Conservation (phyloP, 2,329 filamentous ascomycete species). For the Exophiala sp. region DNA sequence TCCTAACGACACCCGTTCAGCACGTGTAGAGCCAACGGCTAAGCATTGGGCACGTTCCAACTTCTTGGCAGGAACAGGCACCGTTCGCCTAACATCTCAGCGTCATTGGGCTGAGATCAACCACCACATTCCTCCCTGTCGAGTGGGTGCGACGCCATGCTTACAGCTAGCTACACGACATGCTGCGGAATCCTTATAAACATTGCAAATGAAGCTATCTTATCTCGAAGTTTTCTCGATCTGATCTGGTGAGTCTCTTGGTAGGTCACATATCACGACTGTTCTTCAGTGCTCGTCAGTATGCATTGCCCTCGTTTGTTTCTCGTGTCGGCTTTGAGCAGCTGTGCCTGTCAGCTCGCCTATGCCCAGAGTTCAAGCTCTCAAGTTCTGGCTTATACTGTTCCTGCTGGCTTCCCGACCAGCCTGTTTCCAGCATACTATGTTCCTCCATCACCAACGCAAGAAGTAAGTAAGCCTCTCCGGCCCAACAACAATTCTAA, state of each 20-base stretch:
- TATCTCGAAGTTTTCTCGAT: background rate
- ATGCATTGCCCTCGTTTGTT: conserved; percentile 14
- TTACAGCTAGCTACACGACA: background rate
- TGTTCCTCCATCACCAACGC: conserved; percentile 24
- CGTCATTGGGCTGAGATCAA: background rate
- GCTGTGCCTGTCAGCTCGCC: conserved; percentile 12
- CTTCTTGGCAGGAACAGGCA: background rate
- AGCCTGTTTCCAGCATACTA: conserved; percentile 26
- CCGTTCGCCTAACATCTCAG: background rate
- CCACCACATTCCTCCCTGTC: background rate
- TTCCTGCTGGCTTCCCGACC: conserved; percentile 25
- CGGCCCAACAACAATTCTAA: background rate
- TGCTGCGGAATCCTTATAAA: background rate
- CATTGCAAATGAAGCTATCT: background rate
- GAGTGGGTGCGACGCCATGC: no score
- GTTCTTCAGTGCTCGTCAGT: background rate
- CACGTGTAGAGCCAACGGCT: background rate
- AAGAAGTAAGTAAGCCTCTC: conserved; percentile 12
- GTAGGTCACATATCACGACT: background rate
- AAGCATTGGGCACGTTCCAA: background rate
- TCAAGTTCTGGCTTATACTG: conserved; percentile 20
- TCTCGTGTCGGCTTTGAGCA: conserved; percentile 7
- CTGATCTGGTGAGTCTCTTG: background rate
- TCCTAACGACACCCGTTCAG: background rate
- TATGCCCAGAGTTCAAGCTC: conserved; percentile 6